Evolutionary conservation across 108 stramenopile species (phyloP).

Genomic region (Nitzschia sp.): DNA sequence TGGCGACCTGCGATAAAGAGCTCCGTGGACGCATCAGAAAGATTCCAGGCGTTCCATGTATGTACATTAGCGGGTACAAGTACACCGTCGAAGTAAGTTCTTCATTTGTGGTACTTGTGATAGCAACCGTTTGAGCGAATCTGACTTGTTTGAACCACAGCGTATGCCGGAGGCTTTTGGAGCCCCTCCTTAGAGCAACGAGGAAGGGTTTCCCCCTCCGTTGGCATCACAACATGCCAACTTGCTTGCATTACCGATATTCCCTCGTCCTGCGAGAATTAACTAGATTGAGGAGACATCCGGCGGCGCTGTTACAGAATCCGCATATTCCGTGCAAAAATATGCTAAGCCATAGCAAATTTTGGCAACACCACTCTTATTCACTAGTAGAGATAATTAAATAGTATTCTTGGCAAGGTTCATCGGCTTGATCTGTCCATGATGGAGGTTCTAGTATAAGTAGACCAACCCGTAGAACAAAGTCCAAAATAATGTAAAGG

Average conservation of each 20-base stretch:
- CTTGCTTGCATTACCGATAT: too few relatives aligned
- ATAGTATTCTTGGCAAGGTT: too few relatives aligned
- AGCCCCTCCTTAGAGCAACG: conserved; percentile 72
- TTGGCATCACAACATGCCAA: too few relatives aligned
- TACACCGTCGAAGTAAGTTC: conserved; percentile 88
- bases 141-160: not conserved
- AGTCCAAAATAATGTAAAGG: conserved; percentile 89
- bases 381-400: too few relatives aligned
- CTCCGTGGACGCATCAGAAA: conserved; percentile 94
- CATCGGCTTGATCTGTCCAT: too few relatives aligned
- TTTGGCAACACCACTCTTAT: too few relatives aligned
- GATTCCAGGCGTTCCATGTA: conserved; percentile 98
- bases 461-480: conserved; percentile 87
- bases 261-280: too few relatives aligned
- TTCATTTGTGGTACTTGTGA: not conserved
- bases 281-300: too few relatives aligned
- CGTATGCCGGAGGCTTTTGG: conserved; percentile 98
- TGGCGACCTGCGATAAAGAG: conserved; percentile 99
- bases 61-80: conserved; percentile 96
- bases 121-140: not conserved
- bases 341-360: too few relatives aligned
- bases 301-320: too few relatives aligned
- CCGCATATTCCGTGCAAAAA: too few relatives aligned
- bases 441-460: conserved; percentile 76
- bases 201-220: too few relatives aligned